Evolutionary conservation across 1,284 basidiomycete species (phyloP).

Genomic region (Mycosarcoma maydis): DNA sequence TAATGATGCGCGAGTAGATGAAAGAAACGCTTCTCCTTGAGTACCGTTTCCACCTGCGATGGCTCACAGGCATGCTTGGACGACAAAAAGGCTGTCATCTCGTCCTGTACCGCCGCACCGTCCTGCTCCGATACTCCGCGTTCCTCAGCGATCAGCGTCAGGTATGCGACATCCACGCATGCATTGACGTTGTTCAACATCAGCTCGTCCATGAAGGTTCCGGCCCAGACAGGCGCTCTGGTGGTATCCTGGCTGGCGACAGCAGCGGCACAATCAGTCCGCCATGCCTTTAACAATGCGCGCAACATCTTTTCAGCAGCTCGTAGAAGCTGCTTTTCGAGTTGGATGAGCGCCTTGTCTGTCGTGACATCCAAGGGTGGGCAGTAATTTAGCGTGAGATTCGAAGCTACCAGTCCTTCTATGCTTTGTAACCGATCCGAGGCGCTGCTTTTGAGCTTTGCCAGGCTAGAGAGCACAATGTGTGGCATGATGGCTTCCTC

Average conservation of each 20-base stretch:
- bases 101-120: constrained; percentile 8
- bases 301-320: constrained; percentile 46
- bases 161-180: constrained; percentile 25
- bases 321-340: constrained; percentile 1
- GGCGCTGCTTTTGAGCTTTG: constrained; percentile 4
- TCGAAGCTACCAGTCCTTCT: constrained; percentile 24
- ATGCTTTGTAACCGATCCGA: constrained; percentile 12
- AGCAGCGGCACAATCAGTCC: constrained; percentile 6
- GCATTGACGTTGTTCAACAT: constrained; percentile 29
- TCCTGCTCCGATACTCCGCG: not conserved
- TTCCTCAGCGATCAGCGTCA: constrained; percentile 20
- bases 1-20: constrained; percentile 32
- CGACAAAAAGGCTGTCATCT: constrained; percentile 27
- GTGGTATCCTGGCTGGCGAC: not conserved
- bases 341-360: constrained; percentile 26
- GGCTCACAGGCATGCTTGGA: constrained; percentile 32
- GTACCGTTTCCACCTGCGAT: constrained; percentile 14
- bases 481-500: constrained; percentile 30
- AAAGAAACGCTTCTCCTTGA: constrained; percentile 15
- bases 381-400: constrained; percentile 51
- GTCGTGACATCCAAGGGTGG: constrained; percentile 32
- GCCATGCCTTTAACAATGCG: constrained; percentile 23
- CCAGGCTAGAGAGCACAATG: constrained; percentile 11
- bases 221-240: constrained; percentile 6
- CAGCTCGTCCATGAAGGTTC: constrained; percentile 36